These are phyloP conservation scores for Pseudognaphalium luteoalbum DNA, from an alignment of 129 eudicot species.

Conservation along the genomic window DNA sequence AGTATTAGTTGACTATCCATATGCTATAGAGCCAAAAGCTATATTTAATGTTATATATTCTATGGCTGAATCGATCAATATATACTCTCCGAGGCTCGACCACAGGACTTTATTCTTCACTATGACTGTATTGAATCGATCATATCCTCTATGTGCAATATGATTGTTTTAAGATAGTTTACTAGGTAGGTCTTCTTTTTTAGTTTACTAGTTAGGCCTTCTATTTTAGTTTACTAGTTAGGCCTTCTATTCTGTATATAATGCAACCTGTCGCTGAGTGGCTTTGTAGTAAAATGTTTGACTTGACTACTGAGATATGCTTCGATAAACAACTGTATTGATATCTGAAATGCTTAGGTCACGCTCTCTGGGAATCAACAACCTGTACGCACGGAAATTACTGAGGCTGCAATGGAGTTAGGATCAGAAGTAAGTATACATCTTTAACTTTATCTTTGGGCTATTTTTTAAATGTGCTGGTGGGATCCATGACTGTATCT, in stretches of 20 bases:
- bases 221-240: neutral
- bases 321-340: conserved; percentile 11
- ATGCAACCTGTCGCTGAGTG: neutral
- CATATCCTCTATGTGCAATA: no score
- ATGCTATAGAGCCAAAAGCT: neutral
- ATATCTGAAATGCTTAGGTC: conserved; percentile 49
- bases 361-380: conserved; percentile 93
- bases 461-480: neutral
- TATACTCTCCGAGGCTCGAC: neutral
- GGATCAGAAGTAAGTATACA: conserved; percentile 74
- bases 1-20: neutral
- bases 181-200: neutral
- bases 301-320: neutral
- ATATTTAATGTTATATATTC: neutral
- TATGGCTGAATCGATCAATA: neutral
- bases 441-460: conserved; percentile 5
- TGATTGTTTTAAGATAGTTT: neutral
- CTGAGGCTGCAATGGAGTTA: conserved; percentile 94
- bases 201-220: neutral
- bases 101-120: neutral
- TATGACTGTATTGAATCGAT: no score
- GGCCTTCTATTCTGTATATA: neutral
- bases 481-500: neutral
- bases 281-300: neutral
- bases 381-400: conserved; percentile 89